phyloP scores from a whole-genome alignment of 2,329 filamentous ascomycete genomes.

The Cladophialophora psammophila region DNA sequence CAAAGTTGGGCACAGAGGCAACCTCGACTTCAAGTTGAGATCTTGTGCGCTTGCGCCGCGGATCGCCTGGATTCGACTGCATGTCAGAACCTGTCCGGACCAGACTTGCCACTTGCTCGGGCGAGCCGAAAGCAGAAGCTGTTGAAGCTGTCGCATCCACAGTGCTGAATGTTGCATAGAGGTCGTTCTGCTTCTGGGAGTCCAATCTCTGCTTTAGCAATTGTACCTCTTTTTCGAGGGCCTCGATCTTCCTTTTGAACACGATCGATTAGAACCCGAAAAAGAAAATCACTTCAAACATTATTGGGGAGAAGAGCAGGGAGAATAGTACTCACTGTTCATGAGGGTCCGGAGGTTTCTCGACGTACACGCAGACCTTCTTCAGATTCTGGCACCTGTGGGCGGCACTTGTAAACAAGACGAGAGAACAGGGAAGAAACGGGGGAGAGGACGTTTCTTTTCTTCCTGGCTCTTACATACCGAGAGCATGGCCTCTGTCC shows the following conservation, averaged over 20 bases:
- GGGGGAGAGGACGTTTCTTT: background rate
- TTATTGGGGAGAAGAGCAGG: background rate
- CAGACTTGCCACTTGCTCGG: constrained; percentile 4
- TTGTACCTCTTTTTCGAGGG: constrained; percentile 46
- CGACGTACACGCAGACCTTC: constrained; percentile 49
- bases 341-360: constrained; percentile 40
- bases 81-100: constrained; percentile 2
- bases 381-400: constrained; percentile 45
- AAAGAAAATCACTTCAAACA: background rate
- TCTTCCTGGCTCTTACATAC: constrained; percentile 31
- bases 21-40: constrained; percentile 47
- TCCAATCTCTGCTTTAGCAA: constrained; percentile 44
- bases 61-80: constrained; percentile 20
- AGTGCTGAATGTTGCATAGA: background rate
- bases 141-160: constrained; percentile 34
- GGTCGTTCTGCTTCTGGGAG: constrained; percentile 25
- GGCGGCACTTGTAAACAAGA: background rate
- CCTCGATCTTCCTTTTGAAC: constrained; percentile 44
- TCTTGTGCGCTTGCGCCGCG: constrained; percentile 42
- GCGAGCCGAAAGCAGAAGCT: constrained; percentile 29
- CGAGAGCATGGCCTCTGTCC: constrained; percentile 49
- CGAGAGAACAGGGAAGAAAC: background rate
- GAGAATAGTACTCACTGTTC: constrained; percentile 23
- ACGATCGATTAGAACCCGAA: background rate
- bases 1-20: constrained; percentile 47